Conservation (phyloP, 495 filamentous ascomycete genomes). For the Mytilinidion resinicola region DNA sequence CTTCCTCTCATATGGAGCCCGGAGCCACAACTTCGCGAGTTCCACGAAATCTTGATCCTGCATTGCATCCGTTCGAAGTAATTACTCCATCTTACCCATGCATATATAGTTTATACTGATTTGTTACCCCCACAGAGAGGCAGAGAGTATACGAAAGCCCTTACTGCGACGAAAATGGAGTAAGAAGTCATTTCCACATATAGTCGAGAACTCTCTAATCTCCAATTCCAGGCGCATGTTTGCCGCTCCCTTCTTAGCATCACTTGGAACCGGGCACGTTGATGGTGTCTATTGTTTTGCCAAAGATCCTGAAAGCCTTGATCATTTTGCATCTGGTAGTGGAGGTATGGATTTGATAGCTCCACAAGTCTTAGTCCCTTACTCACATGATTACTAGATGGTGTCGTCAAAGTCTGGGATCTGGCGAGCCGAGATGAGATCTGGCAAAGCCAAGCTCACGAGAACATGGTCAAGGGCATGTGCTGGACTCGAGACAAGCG, state of each 20-base stretch:
- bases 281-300: slow-evolving; percentile 65
- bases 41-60: slow-evolving; percentile 85
- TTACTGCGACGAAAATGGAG: slow-evolving; percentile 89
- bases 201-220: no score
- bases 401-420: slow-evolving; percentile 91
- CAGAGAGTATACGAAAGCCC: slow-evolving; percentile 80
- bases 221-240: slow-evolving; percentile 61
- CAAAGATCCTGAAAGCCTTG: slow-evolving; percentile 37
- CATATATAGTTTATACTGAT: background rate
- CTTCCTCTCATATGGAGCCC: slow-evolving; percentile 68
- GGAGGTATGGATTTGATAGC: slow-evolving; percentile 6
- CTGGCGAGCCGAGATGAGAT: slow-evolving; percentile 70
- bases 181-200: no score
- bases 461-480: slow-evolving; percentile 85
- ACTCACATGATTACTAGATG: slow-evolving; percentile 24
- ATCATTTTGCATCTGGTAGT: slow-evolving; percentile 37
- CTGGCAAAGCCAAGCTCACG: slow-evolving; percentile 75
- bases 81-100: background rate
- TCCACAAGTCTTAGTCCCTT: no score
- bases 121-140: slow-evolving; percentile 46
- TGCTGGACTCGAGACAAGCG: slow-evolving; percentile 80
- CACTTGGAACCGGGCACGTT: slow-evolving; percentile 85
- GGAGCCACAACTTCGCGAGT: slow-evolving; percentile 66
- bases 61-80: slow-evolving; percentile 82
- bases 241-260: slow-evolving; percentile 81